Conservation (phyloP, 306 rosid genomes). For the Benincasa hispida region DNA sequence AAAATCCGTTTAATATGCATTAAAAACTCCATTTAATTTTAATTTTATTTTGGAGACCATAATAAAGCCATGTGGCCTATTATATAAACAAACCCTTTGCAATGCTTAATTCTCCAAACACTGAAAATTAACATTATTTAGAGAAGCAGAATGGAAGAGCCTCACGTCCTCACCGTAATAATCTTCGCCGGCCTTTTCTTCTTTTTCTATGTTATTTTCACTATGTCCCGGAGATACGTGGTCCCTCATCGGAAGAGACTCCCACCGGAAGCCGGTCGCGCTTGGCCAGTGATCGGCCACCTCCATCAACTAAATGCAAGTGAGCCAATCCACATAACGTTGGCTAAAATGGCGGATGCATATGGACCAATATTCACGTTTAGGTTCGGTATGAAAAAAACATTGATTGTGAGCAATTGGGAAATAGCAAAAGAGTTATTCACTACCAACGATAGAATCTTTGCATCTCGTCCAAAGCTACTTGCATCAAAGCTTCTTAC, state of each 20-base stretch:
- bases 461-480: slow-evolving; percentile 19
- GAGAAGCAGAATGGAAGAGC: no score
- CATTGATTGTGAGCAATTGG: slow-evolving; percentile 26
- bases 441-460: slow-evolving; percentile 21
- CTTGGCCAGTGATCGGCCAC: slow-evolving; percentile 21
- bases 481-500: neutral
- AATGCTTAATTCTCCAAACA: no score
- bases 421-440: slow-evolving; percentile 43
- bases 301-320: slow-evolving; percentile 8
- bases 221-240: neutral
- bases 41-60: no score
- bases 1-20: no score
- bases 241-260: neutral
- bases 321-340: neutral
- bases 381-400: slow-evolving; percentile 15
- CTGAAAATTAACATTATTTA: no score
- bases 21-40: no score
- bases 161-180: neutral
- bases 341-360: neutral
- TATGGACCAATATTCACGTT: slow-evolving; percentile 17
- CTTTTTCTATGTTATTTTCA: neutral
- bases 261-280: neutral
- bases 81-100: no score
- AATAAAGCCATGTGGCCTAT: no score
- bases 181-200: neutral